These are phyloP conservation scores for Rosa lucieae DNA, from an alignment of 306 rosid genomes.

Conservation along the genomic window DNA sequence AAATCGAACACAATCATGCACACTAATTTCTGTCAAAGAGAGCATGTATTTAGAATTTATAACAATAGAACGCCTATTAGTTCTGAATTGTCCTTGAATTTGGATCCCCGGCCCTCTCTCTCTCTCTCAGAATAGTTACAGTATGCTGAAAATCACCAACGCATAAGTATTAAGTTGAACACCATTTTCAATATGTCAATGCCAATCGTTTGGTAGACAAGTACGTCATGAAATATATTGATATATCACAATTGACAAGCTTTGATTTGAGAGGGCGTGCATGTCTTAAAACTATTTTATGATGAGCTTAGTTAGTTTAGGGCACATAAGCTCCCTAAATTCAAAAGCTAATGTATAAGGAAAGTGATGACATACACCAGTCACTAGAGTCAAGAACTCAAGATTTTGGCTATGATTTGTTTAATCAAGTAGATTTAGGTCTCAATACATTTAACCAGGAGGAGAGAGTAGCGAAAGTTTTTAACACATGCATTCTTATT, in stretches of 20 bases:
- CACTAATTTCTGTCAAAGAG: background rate
- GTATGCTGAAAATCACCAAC: no score
- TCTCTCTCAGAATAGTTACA: no score
- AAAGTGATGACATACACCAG: background rate
- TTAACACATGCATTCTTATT: background rate
- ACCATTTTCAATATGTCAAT: no score
- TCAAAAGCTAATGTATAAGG: slow-evolving; percentile 6
- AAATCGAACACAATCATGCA: no score
- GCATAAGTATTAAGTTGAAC: no score
- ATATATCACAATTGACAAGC: background rate
- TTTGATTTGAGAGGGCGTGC: background rate
- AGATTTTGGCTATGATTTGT: background rate
- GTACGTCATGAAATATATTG: background rate
- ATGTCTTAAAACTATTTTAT: background rate
- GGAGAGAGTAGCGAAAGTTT: background rate
- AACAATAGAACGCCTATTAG: background rate
- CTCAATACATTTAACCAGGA: slow-evolving; percentile 38
- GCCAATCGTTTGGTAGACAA: background rate
- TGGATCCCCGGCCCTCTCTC: no score
- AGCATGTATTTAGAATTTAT: background rate
- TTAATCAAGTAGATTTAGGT: background rate
- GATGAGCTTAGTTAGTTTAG: background rate
- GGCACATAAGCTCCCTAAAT: background rate
- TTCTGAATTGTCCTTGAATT: background rate
- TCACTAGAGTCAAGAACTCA: slow-evolving; percentile 10